Evolutionary conservation across 495 filamentous ascomycete genomes (phyloP), one percentile per base, ranked within the genome.

Genomic region (Patellaria atrata): DNA sequence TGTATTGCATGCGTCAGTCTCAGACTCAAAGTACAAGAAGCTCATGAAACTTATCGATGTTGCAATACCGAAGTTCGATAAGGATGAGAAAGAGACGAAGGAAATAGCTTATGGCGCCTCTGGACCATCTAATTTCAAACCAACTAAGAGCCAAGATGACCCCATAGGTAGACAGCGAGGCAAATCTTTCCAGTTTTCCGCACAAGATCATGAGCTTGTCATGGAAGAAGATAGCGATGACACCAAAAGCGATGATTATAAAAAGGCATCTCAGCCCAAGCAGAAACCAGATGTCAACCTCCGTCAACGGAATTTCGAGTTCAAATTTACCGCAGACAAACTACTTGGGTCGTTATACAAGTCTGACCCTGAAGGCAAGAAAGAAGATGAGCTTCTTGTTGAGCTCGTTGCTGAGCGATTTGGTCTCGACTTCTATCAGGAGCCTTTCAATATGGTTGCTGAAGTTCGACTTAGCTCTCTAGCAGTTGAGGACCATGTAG

Each of bases 31-130:
- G 54, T 97, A 97, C 55, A 96, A 93, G 57, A 82, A 72, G 5
- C 51, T 96, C 33, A 96, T 97, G 91, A 87, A 77, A 46, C 62
- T 97, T 32, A 85, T 97, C 40, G 87, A 94, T 44, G 82, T 94
- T 35, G 86, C 89, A 2, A 82, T 96, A 41, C 89, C 89, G 4
- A 82, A 80, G 27, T 75, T 94, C 36, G 73, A 43, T 28, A 31
- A 73, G 23, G 69, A 63, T 7, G 65, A 68, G 24, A 59, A 63
- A 26, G 35, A n/a, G 40, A 41, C 22, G 36, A 62, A 38, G 38
- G 41, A 51, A 22, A 35, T 38, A 3, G 27, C 33, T 3, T 34
- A 48, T 14, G 37, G 37, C 20, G 24, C 40, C 5, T 53, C 42
- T 15, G 45, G 35, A 4, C 39, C 48, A 12, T 41, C 44, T n/a